Percentiles rank a stretch among this genome's conserved stretches.
Conservation (phyloP, 306 rosid species). For the Gynostemma pentaphyllum region DNA sequence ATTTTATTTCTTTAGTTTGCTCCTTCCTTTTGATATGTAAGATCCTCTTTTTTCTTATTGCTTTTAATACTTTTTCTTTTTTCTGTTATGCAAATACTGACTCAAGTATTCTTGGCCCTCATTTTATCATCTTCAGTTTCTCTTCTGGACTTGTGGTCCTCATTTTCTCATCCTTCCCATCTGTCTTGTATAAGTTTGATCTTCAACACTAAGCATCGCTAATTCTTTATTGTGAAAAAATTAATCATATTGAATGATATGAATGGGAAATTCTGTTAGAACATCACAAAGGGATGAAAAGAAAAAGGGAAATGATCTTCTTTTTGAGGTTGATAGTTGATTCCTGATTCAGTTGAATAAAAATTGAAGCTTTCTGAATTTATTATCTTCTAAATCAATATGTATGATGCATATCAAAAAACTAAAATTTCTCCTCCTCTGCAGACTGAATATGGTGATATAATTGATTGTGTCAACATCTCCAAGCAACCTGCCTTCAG, state of each 20-base stretch:
- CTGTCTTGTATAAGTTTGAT: background rate
- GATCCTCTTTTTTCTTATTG: background rate
- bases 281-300: background rate
- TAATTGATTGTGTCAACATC: background rate
- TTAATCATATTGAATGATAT: too few species aligned
- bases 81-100: background rate
- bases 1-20: background rate
- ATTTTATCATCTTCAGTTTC: background rate
- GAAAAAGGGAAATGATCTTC: background rate
- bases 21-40: background rate
- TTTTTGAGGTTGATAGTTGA: background rate
- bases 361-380: background rate
- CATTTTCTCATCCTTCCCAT: background rate
- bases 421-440: background rate
- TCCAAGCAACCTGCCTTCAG: background rate
- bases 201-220: background rate
- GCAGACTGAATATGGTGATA: background rate
- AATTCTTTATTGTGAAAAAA: background rate
- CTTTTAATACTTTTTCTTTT: background rate
- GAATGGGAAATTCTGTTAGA: background rate
- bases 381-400: background rate
- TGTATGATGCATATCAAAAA: background rate
- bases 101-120: background rate
- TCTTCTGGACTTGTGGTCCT: background rate
- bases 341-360: background rate